These are phyloP conservation scores for Candida awuae DNA, from an alignment of 805 yeast species.

Conservation along the genomic window DNA sequence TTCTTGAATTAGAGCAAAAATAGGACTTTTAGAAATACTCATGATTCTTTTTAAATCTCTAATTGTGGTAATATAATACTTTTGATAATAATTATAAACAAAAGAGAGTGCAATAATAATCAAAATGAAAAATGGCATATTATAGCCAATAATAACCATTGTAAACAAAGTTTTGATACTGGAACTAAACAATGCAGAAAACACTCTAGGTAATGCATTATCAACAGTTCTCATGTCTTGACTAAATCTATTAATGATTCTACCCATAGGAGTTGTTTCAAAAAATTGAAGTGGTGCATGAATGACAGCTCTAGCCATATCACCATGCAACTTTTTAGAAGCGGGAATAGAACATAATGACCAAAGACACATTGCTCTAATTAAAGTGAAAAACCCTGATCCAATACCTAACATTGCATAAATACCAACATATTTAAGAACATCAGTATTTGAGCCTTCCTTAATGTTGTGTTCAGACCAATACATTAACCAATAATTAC, in stretches of 20 bases:
- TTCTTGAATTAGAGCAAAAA: constrained; percentile 77
- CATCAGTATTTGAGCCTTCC: constrained; percentile 35
- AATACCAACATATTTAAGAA: constrained; percentile 40
- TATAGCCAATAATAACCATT: constrained; percentile 41
- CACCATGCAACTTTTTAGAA: constrained; percentile 45
- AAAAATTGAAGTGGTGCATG: constrained; percentile 59
- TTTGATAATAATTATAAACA: constrained; percentile 63
- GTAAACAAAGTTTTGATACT: constrained; percentile 41
- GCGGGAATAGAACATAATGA: constrained; percentile 47
- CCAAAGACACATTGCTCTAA: constrained; percentile 42
- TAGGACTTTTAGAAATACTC: constrained; percentile 64
- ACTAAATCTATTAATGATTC: constrained; percentile 57
- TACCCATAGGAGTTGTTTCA: constrained; percentile 62
- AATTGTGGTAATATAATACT: constrained; percentile 58
- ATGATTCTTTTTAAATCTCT: constrained; percentile 73
- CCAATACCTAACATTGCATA: constrained; percentile 51
- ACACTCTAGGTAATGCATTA: constrained; percentile 45
- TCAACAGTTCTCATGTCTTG: constrained; percentile 55
- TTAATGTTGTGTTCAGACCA: constrained; percentile 56
- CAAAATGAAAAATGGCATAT: constrained; percentile 46
- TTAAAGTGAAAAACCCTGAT: constrained; percentile 40
- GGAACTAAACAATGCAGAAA: constrained; percentile 39
- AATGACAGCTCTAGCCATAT: constrained; percentile 47
- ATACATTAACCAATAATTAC: constrained; percentile 57
- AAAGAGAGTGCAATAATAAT: constrained; percentile 40